These are phyloP conservation scores for Vaccinium darrowii DNA, from an alignment of 148 eudicot genomes.

Conservation along the genomic window DNA sequence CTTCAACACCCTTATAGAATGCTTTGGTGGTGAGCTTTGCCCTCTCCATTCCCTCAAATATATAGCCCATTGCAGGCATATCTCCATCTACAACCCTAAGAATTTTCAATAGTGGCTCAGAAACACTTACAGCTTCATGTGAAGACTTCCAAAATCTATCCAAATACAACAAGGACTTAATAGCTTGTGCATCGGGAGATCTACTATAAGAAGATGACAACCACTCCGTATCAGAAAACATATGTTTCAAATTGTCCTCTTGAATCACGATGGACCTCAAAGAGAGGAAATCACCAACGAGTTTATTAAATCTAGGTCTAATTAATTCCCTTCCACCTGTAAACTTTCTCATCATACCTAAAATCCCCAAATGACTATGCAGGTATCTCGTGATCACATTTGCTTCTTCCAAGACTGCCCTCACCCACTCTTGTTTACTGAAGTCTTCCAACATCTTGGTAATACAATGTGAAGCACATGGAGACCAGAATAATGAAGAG, in stretches of 20 bases:
- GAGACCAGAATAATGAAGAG: constrained; percentile 43
- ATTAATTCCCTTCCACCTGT: constrained; percentile 37
- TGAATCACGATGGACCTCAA: constrained; percentile 33
- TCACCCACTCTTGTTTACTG: constrained; percentile 34
- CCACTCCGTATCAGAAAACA: constrained; percentile 41
- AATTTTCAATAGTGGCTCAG: constrained; percentile 40
- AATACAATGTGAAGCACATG: constrained; percentile 45
- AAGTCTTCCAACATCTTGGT: constrained; percentile 39
- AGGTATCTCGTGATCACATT: constrained; percentile 25
- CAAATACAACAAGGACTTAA: constrained; percentile 25
- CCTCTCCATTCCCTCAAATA: constrained; percentile 40
- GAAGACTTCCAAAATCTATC: constrained; percentile 40
- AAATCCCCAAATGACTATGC: constrained; percentile 28
- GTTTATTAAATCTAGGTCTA: constrained; percentile 27
- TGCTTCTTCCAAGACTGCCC: constrained; percentile 38
- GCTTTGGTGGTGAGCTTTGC: constrained; percentile 32
- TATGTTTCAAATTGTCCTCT: constrained; percentile 38
- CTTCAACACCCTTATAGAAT: constrained; percentile 31
- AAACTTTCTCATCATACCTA: constrained; percentile 35
- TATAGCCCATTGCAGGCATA: constrained; percentile 47
- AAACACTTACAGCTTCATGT: constrained; percentile 33
- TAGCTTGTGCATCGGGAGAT: constrained; percentile 27
- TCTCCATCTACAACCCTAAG: constrained; percentile 44
- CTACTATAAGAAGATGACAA: constrained; percentile 23
- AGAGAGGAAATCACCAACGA: constrained; percentile 30